phyloP scores from a whole-genome alignment of 345 rosid genomes.

The Cardamine chenopodiifolia region DNA sequence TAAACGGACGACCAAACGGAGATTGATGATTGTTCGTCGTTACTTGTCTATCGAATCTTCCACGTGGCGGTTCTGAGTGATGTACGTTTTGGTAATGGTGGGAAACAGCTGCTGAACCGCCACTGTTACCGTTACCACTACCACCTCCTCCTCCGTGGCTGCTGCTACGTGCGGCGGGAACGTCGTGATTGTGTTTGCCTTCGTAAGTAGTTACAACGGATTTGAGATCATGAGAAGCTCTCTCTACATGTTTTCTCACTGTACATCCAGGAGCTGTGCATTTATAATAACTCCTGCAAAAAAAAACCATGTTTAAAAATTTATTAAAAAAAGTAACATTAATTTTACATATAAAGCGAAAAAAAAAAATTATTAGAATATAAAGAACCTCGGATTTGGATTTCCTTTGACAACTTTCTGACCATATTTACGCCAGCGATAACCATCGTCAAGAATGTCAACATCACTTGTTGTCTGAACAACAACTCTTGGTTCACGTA shows the following conservation, averaged over 20 bases:
- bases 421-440: conserved; percentile 97
- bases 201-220: conserved; percentile 96
- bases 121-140: conserved; percentile 36
- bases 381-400: conserved; percentile 85
- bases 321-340: background rate
- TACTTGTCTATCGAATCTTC: conserved; percentile 60
- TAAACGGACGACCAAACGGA: conserved; percentile 66
- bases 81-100: conserved; percentile 45
- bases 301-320: background rate
- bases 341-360: too few relatives aligned
- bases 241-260: conserved; percentile 95
- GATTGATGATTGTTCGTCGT: conserved; percentile 42
- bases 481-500: conserved; percentile 96
- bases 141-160: conserved; percentile 51
- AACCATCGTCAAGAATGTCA: conserved; percentile 95
- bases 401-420: conserved; percentile 99
- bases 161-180: conserved; percentile 87
- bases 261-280: conserved; percentile 93
- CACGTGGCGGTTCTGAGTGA: conserved; percentile 64
- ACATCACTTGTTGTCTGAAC: conserved; percentile 99
- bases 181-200: conserved; percentile 98
- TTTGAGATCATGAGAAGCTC: conserved; percentile 96
- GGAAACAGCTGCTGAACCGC: conserved; percentile 46
- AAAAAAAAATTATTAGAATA: background rate
- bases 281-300: conserved; percentile 93